These are phyloP conservation scores for Pleurotus tuber-regium DNA, from an alignment of 768 basidiomycete genomes.

Conservation along the genomic window DNA sequence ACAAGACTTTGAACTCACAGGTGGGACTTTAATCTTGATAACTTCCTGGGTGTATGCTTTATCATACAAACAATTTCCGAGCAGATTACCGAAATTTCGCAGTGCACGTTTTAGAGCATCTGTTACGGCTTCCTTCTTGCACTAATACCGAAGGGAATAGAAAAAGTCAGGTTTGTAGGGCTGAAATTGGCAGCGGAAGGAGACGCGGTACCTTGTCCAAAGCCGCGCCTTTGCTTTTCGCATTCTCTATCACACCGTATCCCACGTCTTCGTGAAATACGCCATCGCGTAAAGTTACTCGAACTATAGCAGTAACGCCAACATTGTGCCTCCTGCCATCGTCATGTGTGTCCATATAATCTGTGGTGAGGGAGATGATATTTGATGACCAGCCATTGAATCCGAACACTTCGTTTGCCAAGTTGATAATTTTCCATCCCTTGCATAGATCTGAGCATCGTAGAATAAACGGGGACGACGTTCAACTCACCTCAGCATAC, in stretches of 20 bases:
- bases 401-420: slow-evolving; percentile 98
- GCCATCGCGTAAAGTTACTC: slow-evolving; percentile 87
- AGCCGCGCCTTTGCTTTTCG: slow-evolving; percentile 79
- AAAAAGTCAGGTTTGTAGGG: slow-evolving; percentile 18
- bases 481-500: slow-evolving; percentile 65
- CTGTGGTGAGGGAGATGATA: slow-evolving; percentile 70
- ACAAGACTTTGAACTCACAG: slow-evolving; percentile 47
- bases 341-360: slow-evolving; percentile 75
- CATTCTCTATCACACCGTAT: slow-evolving; percentile 84
- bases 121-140: slow-evolving; percentile 97
- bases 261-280: slow-evolving; percentile 93
- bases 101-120: slow-evolving; percentile 91
- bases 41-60: slow-evolving; percentile 85
- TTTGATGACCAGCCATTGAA: slow-evolving; percentile 95
- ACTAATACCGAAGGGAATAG: slow-evolving; percentile 43
- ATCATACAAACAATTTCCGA: slow-evolving; percentile 98
- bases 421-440: slow-evolving; percentile 97
- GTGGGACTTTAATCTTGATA: slow-evolving; percentile 80
- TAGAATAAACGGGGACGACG: background rate
- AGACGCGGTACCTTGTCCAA: slow-evolving; percentile 94
- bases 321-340: slow-evolving; percentile 64
- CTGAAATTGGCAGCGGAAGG: too few species aligned
- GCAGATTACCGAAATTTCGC: slow-evolving; percentile 88
- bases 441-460: background rate
- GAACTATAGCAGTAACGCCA: slow-evolving; percentile 81